Evolutionary conservation across 306 rosid species (phyloP).

Genomic region (Acmispon strigosus): DNA sequence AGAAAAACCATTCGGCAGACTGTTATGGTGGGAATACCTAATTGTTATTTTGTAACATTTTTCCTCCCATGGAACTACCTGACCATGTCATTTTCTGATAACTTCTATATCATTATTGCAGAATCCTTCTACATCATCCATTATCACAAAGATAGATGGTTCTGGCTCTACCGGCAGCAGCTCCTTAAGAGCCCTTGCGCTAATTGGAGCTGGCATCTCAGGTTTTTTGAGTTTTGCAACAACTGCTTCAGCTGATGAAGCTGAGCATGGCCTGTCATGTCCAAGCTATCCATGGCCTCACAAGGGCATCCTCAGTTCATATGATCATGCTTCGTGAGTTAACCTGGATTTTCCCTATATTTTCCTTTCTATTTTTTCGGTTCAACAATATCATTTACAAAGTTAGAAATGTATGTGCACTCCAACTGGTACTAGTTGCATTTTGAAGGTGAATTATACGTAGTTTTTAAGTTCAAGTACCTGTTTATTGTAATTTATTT

Average conservation of each 20-base stretch:
- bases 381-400: not conserved
- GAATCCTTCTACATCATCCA: conserved; percentile 49
- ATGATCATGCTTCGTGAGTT: conserved; percentile 95
- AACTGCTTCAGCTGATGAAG: conserved; percentile 87
- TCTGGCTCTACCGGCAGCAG: conserved; percentile 47
- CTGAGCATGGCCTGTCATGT: conserved; percentile 88
- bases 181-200: conserved; percentile 78
- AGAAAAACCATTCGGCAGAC: not conserved
- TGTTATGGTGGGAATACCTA: not conserved
- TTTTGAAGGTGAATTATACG: not conserved
- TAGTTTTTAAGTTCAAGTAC: not conserved
- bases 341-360: not conserved
- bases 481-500: not conserved
- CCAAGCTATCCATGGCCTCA: conserved; percentile 99
- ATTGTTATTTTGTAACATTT: not conserved
- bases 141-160: conserved; percentile 50
- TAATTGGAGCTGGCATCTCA: conserved; percentile 82
- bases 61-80: not conserved
- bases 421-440: not conserved
- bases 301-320: conserved; percentile 93
- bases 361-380: not conserved
- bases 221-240: conserved; percentile 78
- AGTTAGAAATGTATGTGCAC: not conserved
- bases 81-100: not conserved
- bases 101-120: conserved; percentile 24